Base-by-base conservation (phyloP, 768 basidiomycete species). In the Melanogaster broomeanus region DNA sequence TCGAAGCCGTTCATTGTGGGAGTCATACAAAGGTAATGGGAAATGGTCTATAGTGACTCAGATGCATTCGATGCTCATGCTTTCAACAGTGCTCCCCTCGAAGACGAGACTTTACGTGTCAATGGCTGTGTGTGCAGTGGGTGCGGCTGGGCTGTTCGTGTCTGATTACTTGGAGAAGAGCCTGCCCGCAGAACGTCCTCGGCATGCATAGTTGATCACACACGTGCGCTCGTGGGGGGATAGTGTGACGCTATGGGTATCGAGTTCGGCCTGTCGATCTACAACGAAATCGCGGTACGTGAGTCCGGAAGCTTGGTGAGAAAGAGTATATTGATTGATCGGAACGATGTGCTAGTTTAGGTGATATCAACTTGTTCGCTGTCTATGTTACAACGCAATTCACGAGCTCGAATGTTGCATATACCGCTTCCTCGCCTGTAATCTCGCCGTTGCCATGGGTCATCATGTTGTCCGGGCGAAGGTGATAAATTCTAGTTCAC, bases 121-220 rank as follows among this genome's bases (percentile, higher is more conserved):
- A 5, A 67, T 82, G 51, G 76, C 68, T 6, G 62, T 78, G 42
- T 82, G 77, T 53, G 61, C 72, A 4, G 62, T 83, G 24, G 82
- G 77, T 11, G 70, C 64, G 9, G 65, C 65, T 19, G 84, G 84
- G 16, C 58, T 84, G 24, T 57, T 72, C 33, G 56, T 77, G 37
- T 82, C 84, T 34, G 74, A 83, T 59, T 74, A 76, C 45, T 63
- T 85, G 34, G 82, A 85, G 59, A 72, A 72, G 49, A 70, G 63
- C 18, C 49, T 74, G 64, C 77, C 48, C 9, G 57, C 12, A 16
- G 46, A 45, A 19, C 40, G 25, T 38, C 48, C 50, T 22, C 31
- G 28, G 25, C 3, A 42, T 38, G 9, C 11, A 27, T 48, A n/a
- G 33, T 13, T 31, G 5, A 19, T 22, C 10, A 42, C 15, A n/a